A percentile compares a stretch with the other conserved stretches of the same genome.
Evolutionary conservation across 2,329 filamentous ascomycete genomes (phyloP).

Genomic region (Sclerotinia spermophila): DNA sequence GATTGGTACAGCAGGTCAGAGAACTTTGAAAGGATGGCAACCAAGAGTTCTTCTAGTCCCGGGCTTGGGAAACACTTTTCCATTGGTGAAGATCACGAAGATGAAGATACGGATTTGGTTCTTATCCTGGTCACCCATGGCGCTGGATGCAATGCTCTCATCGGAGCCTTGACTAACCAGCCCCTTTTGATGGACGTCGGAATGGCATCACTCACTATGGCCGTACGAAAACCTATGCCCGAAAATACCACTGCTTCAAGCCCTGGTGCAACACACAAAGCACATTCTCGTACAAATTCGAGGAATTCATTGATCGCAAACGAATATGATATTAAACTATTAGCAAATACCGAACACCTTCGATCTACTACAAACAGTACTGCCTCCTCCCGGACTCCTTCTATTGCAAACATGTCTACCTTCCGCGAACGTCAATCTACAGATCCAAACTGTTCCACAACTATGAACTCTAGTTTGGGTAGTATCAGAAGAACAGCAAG

Average conservation of each 20-base stretch:
- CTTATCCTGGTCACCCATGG: slow-evolving; percentile 89
- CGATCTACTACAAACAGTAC: slow-evolving; percentile 42
- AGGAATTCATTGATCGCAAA: slow-evolving; percentile 49
- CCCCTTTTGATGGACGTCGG: slow-evolving; percentile 87
- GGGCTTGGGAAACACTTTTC: slow-evolving; percentile 32
- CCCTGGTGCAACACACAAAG: slow-evolving; percentile 35
- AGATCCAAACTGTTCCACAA: slow-evolving; percentile 19
- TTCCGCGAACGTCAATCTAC: slow-evolving; percentile 32
- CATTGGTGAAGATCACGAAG: slow-evolving; percentile 45
- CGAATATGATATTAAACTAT: slow-evolving; percentile 68
- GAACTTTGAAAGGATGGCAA: slow-evolving; percentile 50
- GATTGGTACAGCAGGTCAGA: slow-evolving; percentile 73
- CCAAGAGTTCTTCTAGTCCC: slow-evolving; percentile 42
- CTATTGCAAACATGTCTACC: slow-evolving; percentile 28
- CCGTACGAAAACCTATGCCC: slow-evolving; percentile 53
- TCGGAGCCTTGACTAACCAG: slow-evolving; percentile 86
- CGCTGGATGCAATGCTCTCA: slow-evolving; percentile 91
- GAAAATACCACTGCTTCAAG: slow-evolving; percentile 25
- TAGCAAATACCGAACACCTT: slow-evolving; percentile 73
- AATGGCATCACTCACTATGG: slow-evolving; percentile 89
- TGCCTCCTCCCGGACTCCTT: slow-evolving; percentile 38
- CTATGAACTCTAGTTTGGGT: slow-evolving; percentile 29
- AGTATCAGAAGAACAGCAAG: slow-evolving; percentile 37
- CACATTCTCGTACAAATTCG: slow-evolving; percentile 40
- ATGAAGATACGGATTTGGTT: slow-evolving; percentile 69